Evolutionary conservation across 345 rosid species (phyloP).

Genomic region (Clarkia xantiana): DNA sequence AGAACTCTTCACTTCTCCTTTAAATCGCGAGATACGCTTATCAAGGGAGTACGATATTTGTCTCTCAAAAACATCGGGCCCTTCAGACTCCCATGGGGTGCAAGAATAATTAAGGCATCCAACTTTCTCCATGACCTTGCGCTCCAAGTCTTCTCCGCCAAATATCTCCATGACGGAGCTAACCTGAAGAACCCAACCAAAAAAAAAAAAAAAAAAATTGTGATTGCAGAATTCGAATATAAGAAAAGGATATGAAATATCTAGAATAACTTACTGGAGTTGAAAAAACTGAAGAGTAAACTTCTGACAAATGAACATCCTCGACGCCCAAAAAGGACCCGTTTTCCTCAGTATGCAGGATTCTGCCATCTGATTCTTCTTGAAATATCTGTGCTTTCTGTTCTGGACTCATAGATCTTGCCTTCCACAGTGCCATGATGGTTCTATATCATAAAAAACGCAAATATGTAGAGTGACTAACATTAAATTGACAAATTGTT

Average conservation of each 20-base stretch:
- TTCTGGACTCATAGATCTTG: slow-evolving; percentile 79
- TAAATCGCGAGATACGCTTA: slow-evolving; percentile 50
- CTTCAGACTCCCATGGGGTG: slow-evolving; percentile 88
- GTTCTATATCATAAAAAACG: slow-evolving; percentile 32
- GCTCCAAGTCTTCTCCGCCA: slow-evolving; percentile 71
- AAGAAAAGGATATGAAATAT: no score
- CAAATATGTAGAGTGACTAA: neutral
- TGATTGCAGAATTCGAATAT: no score
- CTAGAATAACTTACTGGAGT: slow-evolving; percentile 45
- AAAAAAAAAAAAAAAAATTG: neutral
- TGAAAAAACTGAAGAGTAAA: slow-evolving; percentile 40
- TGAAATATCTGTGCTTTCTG: slow-evolving; percentile 84
- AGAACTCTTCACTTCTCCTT: slow-evolving; percentile 89
- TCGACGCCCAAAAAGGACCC: slow-evolving; percentile 73
- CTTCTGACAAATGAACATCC: slow-evolving; percentile 74
- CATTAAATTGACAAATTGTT: no score
- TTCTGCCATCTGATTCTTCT: slow-evolving; percentile 75
- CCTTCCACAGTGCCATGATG: slow-evolving; percentile 95
- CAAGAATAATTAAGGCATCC: slow-evolving; percentile 75
- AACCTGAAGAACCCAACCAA: slow-evolving; percentile 23
- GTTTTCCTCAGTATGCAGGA: slow-evolving; percentile 58
- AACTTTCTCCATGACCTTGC: slow-evolving; percentile 70
- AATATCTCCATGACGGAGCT: slow-evolving; percentile 63
- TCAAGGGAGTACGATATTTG: slow-evolving; percentile 73
- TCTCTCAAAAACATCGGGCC: slow-evolving; percentile 57